phyloP scores from a whole-genome alignment of 1,284 basidiomycete genomes.

The Wallemia mellicola region DNA sequence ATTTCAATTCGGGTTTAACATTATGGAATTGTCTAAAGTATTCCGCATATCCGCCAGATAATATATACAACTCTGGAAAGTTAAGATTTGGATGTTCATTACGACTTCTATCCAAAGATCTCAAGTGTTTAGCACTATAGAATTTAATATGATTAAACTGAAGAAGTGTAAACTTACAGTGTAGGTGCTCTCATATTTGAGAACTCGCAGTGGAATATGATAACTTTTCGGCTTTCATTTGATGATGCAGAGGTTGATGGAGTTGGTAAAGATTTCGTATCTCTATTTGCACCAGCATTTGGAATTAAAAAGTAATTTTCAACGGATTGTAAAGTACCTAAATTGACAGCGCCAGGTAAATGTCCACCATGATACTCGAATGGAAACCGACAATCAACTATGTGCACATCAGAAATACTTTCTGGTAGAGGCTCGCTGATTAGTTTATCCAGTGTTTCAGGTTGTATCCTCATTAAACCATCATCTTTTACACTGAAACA shows the following conservation, averaged over 20 bases:
- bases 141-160: no score
- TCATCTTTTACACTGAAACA: slow-evolving; percentile 82
- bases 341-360: slow-evolving; percentile 66
- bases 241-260: slow-evolving; percentile 53
- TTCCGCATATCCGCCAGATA: slow-evolving; percentile 58
- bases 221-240: slow-evolving; percentile 33
- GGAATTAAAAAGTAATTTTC: slow-evolving; percentile 46
- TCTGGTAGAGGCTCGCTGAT: slow-evolving; percentile 22
- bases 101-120: slow-evolving; percentile 17
- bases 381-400: slow-evolving; percentile 92
- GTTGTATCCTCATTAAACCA: slow-evolving; percentile 67
- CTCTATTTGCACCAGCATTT: slow-evolving; percentile 17
- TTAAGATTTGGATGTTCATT: slow-evolving; percentile 67
- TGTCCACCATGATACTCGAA: slow-evolving; percentile 91
- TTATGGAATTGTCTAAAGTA: background rate
- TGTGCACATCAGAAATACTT: slow-evolving; percentile 32
- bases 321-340: slow-evolving; percentile 51
- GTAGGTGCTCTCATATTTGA: slow-evolving; percentile 81
- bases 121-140: background rate
- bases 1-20: background rate
- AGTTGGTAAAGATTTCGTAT: slow-evolving; percentile 24
- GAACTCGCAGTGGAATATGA: slow-evolving; percentile 97
- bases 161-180: no score
- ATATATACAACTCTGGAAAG: slow-evolving; percentile 87
- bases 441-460: slow-evolving; percentile 50